phyloP scores from a whole-genome alignment of 2,329 filamentous ascomycete species.

The Pseudogymnoascus sp. region DNA sequence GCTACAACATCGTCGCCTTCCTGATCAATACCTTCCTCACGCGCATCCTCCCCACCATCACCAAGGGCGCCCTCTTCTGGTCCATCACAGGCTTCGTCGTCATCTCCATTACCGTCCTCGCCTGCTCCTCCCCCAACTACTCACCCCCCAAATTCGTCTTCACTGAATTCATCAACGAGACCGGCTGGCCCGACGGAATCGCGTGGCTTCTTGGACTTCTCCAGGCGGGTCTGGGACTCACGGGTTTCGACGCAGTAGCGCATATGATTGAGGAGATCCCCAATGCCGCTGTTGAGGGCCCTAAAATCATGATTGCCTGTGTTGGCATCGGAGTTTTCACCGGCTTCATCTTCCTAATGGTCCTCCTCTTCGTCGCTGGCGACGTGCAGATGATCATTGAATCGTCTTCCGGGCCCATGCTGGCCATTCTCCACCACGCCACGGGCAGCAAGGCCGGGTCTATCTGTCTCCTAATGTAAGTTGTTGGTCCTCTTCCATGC shows the following conservation, averaged over 20 bases:
- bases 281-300: constrained; percentile 33
- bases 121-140: constrained; percentile 37
- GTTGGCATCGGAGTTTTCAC: constrained; percentile 36
- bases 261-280: constrained; percentile 40
- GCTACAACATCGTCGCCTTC: constrained; percentile 31
- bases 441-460: constrained; percentile 14
- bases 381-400: constrained; percentile 36
- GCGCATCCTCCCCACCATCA: constrained; percentile 26
- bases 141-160: constrained; percentile 46
- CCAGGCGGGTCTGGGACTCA: constrained; percentile 33
- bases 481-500: not conserved
- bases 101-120: constrained; percentile 37
- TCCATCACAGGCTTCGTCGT: constrained; percentile 34
- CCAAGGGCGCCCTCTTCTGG: constrained; percentile 27
- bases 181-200: constrained; percentile 37
- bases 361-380: constrained; percentile 37
- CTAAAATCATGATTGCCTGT: constrained; percentile 16
- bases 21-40: constrained; percentile 42
- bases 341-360: constrained; percentile 33
- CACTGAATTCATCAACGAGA: constrained; percentile 42
- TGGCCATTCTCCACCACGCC: not conserved
- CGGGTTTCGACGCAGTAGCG: constrained; percentile 36
- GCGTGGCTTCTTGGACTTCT: constrained; percentile 35
- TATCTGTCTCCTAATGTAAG: constrained; percentile 20
- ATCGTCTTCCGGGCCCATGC: constrained; percentile 33